Evolutionary conservation across 164 flowering plant genomes (phyloP), one percentile per base, ranked within the genome.

Genomic region (Saururus chinensis): DNA sequence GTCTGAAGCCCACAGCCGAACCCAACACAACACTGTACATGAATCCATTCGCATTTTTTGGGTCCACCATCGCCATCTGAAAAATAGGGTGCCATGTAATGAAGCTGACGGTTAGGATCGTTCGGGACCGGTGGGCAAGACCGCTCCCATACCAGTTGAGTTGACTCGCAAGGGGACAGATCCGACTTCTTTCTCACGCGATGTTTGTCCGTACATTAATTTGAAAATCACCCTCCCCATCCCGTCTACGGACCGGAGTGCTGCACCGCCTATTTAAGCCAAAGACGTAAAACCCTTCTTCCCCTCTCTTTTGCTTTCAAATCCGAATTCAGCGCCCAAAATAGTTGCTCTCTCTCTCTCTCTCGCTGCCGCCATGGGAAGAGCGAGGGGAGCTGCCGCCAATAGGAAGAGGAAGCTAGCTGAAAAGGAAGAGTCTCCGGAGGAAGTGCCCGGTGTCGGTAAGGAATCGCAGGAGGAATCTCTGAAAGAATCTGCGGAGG

Each of bases 361-460:
- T n/a, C n/a, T n/a, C 60, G 19, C 8, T 17, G 10, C 26, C 40
- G 59, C 19, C 22, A 11, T n/a, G 12, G 48, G 56, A 30, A 66
- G 23, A 57, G 25, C 42, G 40, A 66, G n/a, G 49, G 56, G 56
- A 12, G 37, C 24, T 56, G 57, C 55, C 14, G 13, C 55, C 13
- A 64, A 64, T 54, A 19, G 56, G 21, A 57, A 35, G 37, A 9
- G 56, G 49, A 16, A 40, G 3, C 23, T 1, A 24, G 19, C 22
- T 51, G 42, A 8, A 25, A 26, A 53, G 40, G 21, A 48, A 23
- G 40, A 60, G 21, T 40, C 70, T 11, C 54, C 53, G 14, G 64
- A 60, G 22, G 19, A 45, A 22, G 45, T 55, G 37, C 64, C 64
- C 24, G 61, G 30, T 30, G 74, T 30, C 51, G 40, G 71, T 16